Base-by-base conservation (phyloP, 2,329 filamentous ascomycete species). In the Trichoderma aggressivum region DNA sequence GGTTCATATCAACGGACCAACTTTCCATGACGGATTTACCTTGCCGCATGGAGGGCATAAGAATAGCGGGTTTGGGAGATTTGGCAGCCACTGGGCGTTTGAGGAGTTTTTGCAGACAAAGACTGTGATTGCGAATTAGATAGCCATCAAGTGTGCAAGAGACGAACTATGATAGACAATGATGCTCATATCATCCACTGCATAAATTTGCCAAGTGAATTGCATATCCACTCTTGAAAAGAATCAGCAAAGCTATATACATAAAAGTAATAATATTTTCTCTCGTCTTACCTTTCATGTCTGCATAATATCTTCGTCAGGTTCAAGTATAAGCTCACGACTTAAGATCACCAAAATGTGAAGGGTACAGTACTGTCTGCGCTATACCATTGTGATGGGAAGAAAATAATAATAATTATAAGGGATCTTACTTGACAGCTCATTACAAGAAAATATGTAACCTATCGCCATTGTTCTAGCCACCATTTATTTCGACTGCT, bases 51-150 rank as follows among this genome's bases (percentile, higher is more conserved):
- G 75, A n/a, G 75, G 75, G 1, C 43, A 70, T 62, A 72, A 74
- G 30, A 70, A 74, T 30, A 76, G 75, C 64, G 75, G 75, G 24
- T 77, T 70, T 66, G 75, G 75, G 4, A 32, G 75, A 47, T 77
- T 77, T 65, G 75, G 75, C 7, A 68, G 59, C 5, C 62, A 65
- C 16, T 72, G 71, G 71, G 66, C 66, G 2, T 56, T 72, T 61
- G 30, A 70, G 3, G 67, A 72, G 12, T 70, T 72, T 62, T 68
- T 72, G 6, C 71, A 72, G 10, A 72, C 71, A 14, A 61, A 72
- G 43, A 72, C 71, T 24, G 47, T 72, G 24, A 56, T 72, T 61
- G 28, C 62, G 16, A 65, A 65, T 36, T 61, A 61, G 58, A 61
- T 39, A 61, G 58, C 3, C 30, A 39, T 61, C 47, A 5, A 26